Evolutionary conservation across 805 yeast species (phyloP).

Genomic region (Candida ortonii): DNA sequence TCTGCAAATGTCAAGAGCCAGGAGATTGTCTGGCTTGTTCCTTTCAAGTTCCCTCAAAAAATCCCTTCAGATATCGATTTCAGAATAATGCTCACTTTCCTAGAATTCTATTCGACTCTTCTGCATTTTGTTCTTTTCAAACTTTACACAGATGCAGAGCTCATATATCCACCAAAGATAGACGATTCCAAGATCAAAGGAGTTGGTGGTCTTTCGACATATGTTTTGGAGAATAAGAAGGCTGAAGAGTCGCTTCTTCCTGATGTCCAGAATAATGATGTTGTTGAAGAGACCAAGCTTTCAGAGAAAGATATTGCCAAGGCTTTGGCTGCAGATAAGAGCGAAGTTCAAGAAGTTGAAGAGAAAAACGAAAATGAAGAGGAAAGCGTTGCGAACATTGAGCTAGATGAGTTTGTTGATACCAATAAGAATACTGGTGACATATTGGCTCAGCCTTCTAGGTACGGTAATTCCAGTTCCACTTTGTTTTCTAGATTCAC

Average conservation of each 20-base stretch:
- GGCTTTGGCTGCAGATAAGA: conserved; percentile 54
- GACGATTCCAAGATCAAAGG: conserved; percentile 72
- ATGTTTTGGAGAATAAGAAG: conserved; percentile 61
- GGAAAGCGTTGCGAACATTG: conserved; percentile 43
- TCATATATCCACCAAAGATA: conserved; percentile 88
- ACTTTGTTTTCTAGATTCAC: conserved; percentile 69
- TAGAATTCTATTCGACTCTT: conserved; percentile 92
- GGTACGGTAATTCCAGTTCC: conserved; percentile 56
- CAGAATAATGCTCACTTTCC: conserved; percentile 92
- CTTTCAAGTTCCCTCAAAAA: conserved; percentile 94
- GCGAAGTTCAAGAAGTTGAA: conserved; percentile 36
- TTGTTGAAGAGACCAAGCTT: conserved; percentile 36
- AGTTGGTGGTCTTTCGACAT: conserved; percentile 85
- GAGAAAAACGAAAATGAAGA: conserved; percentile 36
- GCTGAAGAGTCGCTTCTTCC: conserved; percentile 38
- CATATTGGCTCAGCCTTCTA: conserved; percentile 66
- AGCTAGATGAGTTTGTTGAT: conserved; percentile 71
- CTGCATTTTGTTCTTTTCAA: conserved; percentile 84
- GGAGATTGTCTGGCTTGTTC: conserved; percentile 93
- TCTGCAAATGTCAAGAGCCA: conserved; percentile 89
- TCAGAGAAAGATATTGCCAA: conserved; percentile 41
- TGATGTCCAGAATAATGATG: conserved; percentile 22
- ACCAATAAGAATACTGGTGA: conserved; percentile 65
- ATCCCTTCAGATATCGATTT: conserved; percentile 94
- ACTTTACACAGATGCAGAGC: conserved; percentile 78